These are phyloP conservation scores for Lentinula edodes DNA, from an alignment of 768 basidiomycete genomes.

Conservation along the genomic window DNA sequence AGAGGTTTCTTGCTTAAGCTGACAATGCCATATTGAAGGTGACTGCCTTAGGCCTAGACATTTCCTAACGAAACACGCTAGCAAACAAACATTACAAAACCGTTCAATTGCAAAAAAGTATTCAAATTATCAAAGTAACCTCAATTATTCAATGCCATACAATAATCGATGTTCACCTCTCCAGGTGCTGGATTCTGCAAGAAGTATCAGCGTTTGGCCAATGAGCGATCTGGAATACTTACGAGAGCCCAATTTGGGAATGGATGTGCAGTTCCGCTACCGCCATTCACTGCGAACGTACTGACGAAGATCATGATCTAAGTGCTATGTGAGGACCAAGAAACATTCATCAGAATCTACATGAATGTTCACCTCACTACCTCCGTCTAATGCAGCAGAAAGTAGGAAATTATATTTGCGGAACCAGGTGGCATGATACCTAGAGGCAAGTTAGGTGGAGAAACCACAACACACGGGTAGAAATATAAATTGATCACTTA, in stretches of 20 bases:
- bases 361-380: conserved; percentile 1
- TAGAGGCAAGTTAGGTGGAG: neutral
- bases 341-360: neutral
- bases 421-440: conserved; percentile 28
- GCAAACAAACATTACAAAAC: no score
- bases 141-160: conserved; percentile 2
- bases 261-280: conserved; percentile 6
- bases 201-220: neutral
- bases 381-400: conserved; percentile 8
- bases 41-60: no score
- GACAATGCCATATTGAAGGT: no score
- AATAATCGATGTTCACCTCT: conserved; percentile 5
- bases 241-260: conserved; percentile 12
- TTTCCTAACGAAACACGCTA: no score
- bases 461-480: neutral
- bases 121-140: neutral
- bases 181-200: conserved; percentile 1
- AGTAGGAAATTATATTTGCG: conserved; percentile 27
- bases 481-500: neutral
- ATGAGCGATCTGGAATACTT: neutral
- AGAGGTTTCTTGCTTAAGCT: no score
- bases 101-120: no score
- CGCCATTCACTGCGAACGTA: conserved; percentile 12
- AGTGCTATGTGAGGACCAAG: neutral
- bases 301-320: conserved; percentile 12